Evolutionary conservation across 768 basidiomycete genomes (phyloP), one percentile per base, ranked within the genome.

Genomic region (Daedalea quercina): DNA sequence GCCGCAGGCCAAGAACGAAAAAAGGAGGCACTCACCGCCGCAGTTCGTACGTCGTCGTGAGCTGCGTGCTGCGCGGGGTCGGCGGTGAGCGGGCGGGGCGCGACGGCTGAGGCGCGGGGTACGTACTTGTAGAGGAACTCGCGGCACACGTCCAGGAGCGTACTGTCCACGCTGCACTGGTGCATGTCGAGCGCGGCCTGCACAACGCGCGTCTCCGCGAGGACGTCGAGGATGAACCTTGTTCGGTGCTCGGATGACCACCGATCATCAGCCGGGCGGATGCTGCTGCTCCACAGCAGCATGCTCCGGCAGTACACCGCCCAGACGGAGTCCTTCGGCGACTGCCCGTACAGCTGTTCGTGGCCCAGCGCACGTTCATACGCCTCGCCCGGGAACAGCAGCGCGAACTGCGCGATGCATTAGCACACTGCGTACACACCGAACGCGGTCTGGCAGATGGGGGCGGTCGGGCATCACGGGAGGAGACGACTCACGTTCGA

Each of bases 251-350:
- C 77, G 20, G 70, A 70, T 11, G 70, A 65, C 52, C 73, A 72
- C 0, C 60, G 58, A 12, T 72, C 71, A 51, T 72, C 70, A 47
- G 77, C 64, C 24, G 82, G 69, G 2, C 80, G 79, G 45, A 76
- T 74, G 57, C 80, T 83, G 62, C 82, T 84, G 60, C 80, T 85
- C 87, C 87, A 91, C 3, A 90, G 72, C 9, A 91, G 75, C 84
- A 90, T 86, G 63, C 81, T 81, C 31, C 89, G 81, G 67, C 87
- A 89, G 60, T 88, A 88, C 24, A 91, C 70, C 0, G 86, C 88
- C 88, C 88, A 90, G 1, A 91, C 76, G 15, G 84, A 82, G 56
- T 90, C 85, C 63, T 89, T 90, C 15, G 82, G 76, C 17, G 83
- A 83, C 31, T 74, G 75, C 50, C 69, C 69, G 22, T 47, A 55